Base-by-base conservation (phyloP, 176 grass and related monocot genomes). In the Carex kokanica region DNA sequence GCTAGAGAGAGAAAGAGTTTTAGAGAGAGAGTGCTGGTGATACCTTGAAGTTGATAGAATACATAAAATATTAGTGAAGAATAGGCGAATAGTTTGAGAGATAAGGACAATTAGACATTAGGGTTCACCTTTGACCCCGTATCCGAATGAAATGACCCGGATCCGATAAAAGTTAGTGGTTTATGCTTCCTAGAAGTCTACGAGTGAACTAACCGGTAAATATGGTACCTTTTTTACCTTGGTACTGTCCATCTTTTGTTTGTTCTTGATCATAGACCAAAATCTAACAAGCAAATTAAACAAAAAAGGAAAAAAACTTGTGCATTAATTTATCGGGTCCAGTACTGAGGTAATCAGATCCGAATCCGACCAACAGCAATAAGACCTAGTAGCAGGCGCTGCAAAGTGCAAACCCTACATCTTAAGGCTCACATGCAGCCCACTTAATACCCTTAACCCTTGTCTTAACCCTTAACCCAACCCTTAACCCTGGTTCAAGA, bases 21-120 rank as follows among this genome's bases (percentile, higher is more conserved):
- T 45, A 85, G 69, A 78, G 73, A 86, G 84, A 81, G 61, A 71
- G 77, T 56, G 77, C 51, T 67, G 84, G 60, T 68, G 72, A 55
- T 80, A 60, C 74, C 63, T 80, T 27, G 72, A 80, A 60, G 74
- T 45, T 85, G 87, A 88, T 82, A 63, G 61, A 52, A 73, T 85
- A 9, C 78, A 82, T 88, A 88, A 88, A 85, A 75, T 85, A 88
- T 85, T 85, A 80, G 3, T 51, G n/a, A 72, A 25, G 59, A 64
- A 68, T 27, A 82, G 79, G 17, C 20, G n/a, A 64, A 81, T 49
- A 27, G 62, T 16, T 24, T 54, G 60, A 82, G 38, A 82, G 80
- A 82, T 49, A 64, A 82, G 80, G 14, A 47, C 80, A 62, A 62
- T 60, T 81, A 82, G 17, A 24, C 61, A 63, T 82, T 51, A 63